Evolutionary conservation across 2,329 filamentous ascomycete species (phyloP).

Genomic region (Aspergillaceae sp.): DNA sequence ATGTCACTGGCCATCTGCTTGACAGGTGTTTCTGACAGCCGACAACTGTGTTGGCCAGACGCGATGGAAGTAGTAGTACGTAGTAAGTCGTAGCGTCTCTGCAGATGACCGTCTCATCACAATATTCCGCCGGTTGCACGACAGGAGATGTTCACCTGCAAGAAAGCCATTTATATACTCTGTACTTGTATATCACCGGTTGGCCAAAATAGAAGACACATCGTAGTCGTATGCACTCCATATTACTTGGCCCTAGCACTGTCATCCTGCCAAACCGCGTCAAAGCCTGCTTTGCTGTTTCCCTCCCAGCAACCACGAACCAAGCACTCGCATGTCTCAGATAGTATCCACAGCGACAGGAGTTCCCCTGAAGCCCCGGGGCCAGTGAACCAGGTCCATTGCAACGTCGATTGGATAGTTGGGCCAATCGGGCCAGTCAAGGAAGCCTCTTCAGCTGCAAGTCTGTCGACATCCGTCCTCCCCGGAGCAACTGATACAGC

Average conservation of each 20-base stretch:
- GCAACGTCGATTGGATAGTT: background rate
- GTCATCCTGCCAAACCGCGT: too few relatives aligned
- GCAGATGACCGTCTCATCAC: background rate
- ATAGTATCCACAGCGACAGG: background rate
- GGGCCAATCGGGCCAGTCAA: background rate
- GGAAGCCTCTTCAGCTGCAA: background rate
- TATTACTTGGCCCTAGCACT: too few relatives aligned
- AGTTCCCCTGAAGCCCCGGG: background rate
- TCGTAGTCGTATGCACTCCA: too few relatives aligned
- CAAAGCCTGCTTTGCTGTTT: too few relatives aligned
- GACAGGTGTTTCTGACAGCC: background rate
- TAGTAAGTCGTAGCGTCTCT: background rate
- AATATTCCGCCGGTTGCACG: background rate
- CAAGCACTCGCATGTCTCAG: background rate
- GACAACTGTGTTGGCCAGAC: background rate
- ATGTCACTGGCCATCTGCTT: background rate
- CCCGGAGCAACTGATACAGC: background rate
- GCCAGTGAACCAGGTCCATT: background rate
- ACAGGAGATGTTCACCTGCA: too few relatives aligned
- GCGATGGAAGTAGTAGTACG: too few relatives aligned
- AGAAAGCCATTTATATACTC: too few relatives aligned
- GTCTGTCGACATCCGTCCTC: background rate
- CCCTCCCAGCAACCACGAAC: too few relatives aligned
- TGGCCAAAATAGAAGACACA: too few relatives aligned
- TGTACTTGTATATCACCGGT: too few relatives aligned